Evolutionary conservation across 805 yeast species (phyloP).

Genomic region (Sugiyamaella floridensis): DNA sequence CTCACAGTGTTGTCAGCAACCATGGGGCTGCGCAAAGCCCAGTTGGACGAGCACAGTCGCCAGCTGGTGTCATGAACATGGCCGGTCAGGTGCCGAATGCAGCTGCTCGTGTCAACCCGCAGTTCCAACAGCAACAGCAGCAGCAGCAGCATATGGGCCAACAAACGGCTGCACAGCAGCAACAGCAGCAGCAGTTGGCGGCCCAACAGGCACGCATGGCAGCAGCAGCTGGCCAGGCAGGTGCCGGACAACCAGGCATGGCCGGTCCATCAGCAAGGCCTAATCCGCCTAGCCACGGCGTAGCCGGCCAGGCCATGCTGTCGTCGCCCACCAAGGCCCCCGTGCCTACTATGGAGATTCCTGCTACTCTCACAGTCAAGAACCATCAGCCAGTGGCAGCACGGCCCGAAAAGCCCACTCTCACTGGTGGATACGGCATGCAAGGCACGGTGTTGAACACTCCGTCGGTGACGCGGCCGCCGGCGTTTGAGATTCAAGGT

Average conservation of each 20-base stretch:
- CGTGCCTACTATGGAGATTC: constrained; percentile 39
- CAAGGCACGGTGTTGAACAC: constrained; percentile 63
- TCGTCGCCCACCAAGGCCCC: constrained; percentile 24
- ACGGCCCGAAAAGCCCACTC: constrained; percentile 70
- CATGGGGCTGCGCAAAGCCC: not conserved
- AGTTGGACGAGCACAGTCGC: constrained; percentile 2
- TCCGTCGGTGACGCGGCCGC: constrained; percentile 69
- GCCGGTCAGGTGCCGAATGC: constrained; percentile 1
- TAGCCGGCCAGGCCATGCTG: constrained; percentile 31
- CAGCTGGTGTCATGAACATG: not conserved
- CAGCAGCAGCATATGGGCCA: constrained; percentile 9
- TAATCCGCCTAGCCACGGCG: constrained; percentile 32
- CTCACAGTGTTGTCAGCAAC: constrained; percentile 2
- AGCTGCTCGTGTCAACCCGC: constrained; percentile 6
- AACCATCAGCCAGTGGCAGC: constrained; percentile 60
- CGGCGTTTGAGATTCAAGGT: constrained; percentile 68
- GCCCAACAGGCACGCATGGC: constrained; percentile 1
- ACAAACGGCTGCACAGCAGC: not conserved
- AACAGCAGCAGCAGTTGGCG: constrained; percentile 12
- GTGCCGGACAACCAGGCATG: not conserved
- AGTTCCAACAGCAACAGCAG: constrained; percentile 2
- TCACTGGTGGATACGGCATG: constrained; percentile 77
- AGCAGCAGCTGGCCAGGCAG: not conserved
- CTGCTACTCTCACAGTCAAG: constrained; percentile 58
- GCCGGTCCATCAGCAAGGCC: constrained; percentile 24